Conservation (phyloP, 2,329 filamentous ascomycete species). For the Trichophyton verrucosum region DNA sequence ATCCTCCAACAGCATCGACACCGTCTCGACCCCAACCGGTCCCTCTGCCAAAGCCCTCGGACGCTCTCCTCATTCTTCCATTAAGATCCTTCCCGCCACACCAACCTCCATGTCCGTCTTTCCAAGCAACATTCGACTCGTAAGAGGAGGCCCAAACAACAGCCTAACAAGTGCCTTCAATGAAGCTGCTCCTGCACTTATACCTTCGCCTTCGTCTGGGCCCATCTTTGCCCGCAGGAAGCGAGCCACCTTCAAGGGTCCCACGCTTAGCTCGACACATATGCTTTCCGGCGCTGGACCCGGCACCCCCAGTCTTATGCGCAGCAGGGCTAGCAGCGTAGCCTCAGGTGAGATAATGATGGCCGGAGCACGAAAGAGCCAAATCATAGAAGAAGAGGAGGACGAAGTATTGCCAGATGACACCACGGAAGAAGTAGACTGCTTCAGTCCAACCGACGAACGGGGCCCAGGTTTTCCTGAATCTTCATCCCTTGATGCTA, state of each 20-base stretch:
- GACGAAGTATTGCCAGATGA: conserved; percentile 21
- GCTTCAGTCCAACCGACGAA: conserved; percentile 26
- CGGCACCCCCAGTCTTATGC: conserved; percentile 23
- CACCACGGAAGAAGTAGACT: conserved; percentile 32
- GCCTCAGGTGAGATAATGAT: conserved; percentile 16
- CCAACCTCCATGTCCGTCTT: conserved; percentile 61
- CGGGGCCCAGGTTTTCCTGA: conserved; percentile 5
- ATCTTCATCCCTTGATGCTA: neutral
- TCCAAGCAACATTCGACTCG: conserved; percentile 74
- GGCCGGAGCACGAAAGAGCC: conserved; percentile 26
- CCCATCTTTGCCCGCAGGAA: conserved; percentile 37
- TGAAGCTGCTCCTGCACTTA: conserved; percentile 25
- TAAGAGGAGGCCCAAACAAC: conserved; percentile 41
- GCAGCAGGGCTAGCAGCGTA: conserved; percentile 18
- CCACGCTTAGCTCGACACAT: conserved; percentile 30
- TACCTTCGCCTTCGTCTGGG: conserved; percentile 31
- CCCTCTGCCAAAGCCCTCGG: conserved; percentile 37
- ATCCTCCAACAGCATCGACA: conserved; percentile 65
- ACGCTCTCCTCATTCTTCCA: conserved; percentile 73
- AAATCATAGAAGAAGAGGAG: conserved; percentile 36
- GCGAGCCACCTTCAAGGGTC: conserved; percentile 35
- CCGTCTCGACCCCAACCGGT: conserved; percentile 55
- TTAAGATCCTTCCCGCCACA: conserved; percentile 90
- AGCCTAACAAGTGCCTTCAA: conserved; percentile 26
- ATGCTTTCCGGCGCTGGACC: conserved; percentile 23